Evolutionary conservation across 2,329 filamentous ascomycete species (phyloP).

Genomic region (Arthrobotrys iridis): DNA sequence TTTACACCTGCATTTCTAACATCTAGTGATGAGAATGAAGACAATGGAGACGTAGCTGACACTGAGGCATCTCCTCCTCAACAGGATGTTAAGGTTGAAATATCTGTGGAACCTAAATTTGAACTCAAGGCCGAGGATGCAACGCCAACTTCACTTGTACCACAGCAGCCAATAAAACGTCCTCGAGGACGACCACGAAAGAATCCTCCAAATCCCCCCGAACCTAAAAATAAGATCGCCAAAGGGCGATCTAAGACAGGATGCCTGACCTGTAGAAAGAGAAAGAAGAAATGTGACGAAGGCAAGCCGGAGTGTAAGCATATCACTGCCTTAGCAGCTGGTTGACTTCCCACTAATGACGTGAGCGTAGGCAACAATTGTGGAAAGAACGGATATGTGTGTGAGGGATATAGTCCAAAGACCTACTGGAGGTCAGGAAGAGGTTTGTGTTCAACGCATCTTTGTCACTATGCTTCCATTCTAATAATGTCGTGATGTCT

Average conservation of each 20-base stretch:
- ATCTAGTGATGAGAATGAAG: slow-evolving; percentile 45
- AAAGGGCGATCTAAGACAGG: slow-evolving; percentile 79
- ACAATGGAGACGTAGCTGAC: slow-evolving; percentile 39
- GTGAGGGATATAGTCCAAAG: slow-evolving; percentile 88
- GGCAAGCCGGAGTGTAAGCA: slow-evolving; percentile 73
- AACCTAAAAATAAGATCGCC: slow-evolving; percentile 73
- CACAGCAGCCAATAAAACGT: slow-evolving; percentile 65
- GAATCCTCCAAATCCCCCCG: slow-evolving; percentile 72
- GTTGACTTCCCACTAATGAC: not conserved
- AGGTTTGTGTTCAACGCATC: slow-evolving; percentile 56
- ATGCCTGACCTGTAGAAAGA: slow-evolving; percentile 73
- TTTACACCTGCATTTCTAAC: slow-evolving; percentile 41
- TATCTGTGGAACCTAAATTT: slow-evolving; percentile 11
- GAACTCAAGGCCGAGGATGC: slow-evolving; percentile 37
- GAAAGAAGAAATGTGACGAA: slow-evolving; percentile 79
- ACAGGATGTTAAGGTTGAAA: slow-evolving; percentile 35
- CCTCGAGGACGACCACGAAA: slow-evolving; percentile 85
- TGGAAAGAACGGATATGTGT: slow-evolving; percentile 91
- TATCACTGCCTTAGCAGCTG: slow-evolving; percentile 59
- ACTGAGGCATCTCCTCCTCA: slow-evolving; percentile 50
- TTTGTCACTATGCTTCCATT: not conserved
- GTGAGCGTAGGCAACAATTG: slow-evolving; percentile 81
- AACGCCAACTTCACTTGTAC: slow-evolving; percentile 22
- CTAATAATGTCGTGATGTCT: not conserved
- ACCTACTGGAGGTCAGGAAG: slow-evolving; percentile 87